A percentile compares a stretch with the other conserved stretches of the same genome.
phyloP scores from a whole-genome alignment of 768 basidiomycete species.

The Kwoniella sp. region DNA sequence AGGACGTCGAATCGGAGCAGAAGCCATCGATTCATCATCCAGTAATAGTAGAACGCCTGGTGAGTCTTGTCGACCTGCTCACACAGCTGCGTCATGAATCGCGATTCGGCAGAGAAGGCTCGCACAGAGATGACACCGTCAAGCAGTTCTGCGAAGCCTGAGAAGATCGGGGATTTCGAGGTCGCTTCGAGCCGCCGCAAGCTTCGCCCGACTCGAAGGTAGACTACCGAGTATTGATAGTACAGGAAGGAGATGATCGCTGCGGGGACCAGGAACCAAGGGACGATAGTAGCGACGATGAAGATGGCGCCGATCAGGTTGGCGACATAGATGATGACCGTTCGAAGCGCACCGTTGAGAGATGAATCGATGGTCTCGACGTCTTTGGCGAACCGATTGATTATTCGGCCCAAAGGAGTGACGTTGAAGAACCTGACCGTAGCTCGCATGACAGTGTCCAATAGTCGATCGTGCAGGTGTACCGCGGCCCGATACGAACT shows the following conservation, averaged over 20 bases:
- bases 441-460: constrained; percentile 32
- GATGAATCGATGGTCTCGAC: constrained; percentile 80
- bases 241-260: constrained; percentile 69
- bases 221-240: constrained; percentile 59
- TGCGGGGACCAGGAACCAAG: constrained; percentile 75
- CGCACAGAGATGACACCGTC: constrained; percentile 90
- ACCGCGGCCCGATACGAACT: constrained; percentile 34
- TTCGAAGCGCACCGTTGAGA: constrained; percentile 56
- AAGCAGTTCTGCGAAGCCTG: constrained; percentile 55
- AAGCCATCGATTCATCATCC: constrained; percentile 56
- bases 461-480: constrained; percentile 41
- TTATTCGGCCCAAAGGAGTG: constrained; percentile 62
- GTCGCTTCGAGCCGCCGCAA: constrained; percentile 87
- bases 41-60: constrained; percentile 71
- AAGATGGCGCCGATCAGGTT: constrained; percentile 71
- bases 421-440: constrained; percentile 46
- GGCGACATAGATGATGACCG: constrained; percentile 72
- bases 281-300: constrained; percentile 62
- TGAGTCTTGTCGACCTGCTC: constrained; percentile 54
- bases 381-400: constrained; percentile 78
- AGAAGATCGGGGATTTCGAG: constrained; percentile 48
- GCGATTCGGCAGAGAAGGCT: constrained; percentile 75
- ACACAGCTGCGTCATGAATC: constrained; percentile 73
- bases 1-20: constrained; percentile 75
- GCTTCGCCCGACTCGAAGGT: constrained; percentile 68